Percentiles rank a stretch among this genome's conserved stretches.
Evolutionary conservation across 2,329 filamentous ascomycete species (phyloP).

Genomic region (Ceratocystis destructans): DNA sequence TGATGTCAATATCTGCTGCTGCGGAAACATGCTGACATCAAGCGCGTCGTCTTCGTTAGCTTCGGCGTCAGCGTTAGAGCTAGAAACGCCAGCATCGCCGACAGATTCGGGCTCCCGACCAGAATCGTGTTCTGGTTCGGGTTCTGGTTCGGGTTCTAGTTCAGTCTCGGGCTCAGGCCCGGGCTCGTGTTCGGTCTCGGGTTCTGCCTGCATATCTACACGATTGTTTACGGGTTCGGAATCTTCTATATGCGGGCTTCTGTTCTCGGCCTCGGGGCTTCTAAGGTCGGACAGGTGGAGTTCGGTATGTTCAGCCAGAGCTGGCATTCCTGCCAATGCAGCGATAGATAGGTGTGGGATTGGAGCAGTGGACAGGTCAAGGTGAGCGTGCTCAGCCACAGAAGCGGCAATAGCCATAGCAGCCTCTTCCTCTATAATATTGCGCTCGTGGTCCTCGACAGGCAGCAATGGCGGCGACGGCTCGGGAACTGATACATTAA

Average conservation of each 20-base stretch:
- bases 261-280: conserved; percentile 11
- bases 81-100: neutral
- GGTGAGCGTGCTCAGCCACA: conserved; percentile 15
- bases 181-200: too few species aligned
- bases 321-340: conserved; percentile 15
- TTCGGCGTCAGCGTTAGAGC: neutral
- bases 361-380: conserved; percentile 16
- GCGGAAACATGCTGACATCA: neutral
- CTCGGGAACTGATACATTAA: conserved; percentile 24
- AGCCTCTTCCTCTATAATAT: conserved; percentile 15
- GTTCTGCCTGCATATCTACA: neutral
- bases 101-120: neutral
- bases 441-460: conserved; percentile 24
- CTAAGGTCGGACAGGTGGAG: conserved; percentile 14
- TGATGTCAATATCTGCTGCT: conserved; percentile 1
- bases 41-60: conserved; percentile 1
- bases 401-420: conserved; percentile 17
- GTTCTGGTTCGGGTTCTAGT: too few species aligned
- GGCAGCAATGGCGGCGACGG: conserved; percentile 28
- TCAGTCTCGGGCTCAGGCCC: too few species aligned
- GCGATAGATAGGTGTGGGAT: conserved; percentile 9
- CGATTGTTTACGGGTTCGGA: neutral
- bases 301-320: conserved; percentile 23
- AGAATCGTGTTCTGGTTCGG: too few species aligned
- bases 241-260: conserved; percentile 9